Conservation (phyloP, 306 rosid species). For the Boehmeria nivea region DNA sequence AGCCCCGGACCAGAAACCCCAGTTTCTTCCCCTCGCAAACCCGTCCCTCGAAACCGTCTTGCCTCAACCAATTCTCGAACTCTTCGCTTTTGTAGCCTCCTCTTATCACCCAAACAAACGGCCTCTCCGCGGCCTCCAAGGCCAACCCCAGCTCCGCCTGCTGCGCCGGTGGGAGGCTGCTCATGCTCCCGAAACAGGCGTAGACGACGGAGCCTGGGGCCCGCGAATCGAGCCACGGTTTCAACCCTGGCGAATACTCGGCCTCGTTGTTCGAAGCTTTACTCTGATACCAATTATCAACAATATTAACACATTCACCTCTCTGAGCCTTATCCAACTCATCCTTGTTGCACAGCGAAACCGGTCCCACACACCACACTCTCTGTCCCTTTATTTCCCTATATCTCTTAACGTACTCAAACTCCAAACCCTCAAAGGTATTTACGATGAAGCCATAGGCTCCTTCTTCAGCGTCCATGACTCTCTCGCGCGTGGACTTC, state of each 20-base stretch:
- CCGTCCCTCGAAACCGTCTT: constrained; percentile 38
- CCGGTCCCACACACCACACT: constrained; percentile 52
- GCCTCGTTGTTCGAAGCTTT: constrained; percentile 11
- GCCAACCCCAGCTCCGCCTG: constrained; percentile 33
- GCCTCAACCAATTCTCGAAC: constrained; percentile 14
- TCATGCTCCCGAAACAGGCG: constrained; percentile 29
- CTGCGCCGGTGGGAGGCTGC: constrained; percentile 7
- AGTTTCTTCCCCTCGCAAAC: constrained; percentile 2
- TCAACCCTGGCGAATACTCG: constrained; percentile 8
- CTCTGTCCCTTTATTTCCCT: constrained; percentile 26
- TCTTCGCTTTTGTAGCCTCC: constrained; percentile 8
- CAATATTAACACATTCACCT: background rate
- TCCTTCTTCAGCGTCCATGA: constrained; percentile 12
- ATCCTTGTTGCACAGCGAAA: constrained; percentile 9
- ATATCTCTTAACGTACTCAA: constrained; percentile 31
- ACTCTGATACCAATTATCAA: no score
- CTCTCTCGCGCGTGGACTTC: background rate
- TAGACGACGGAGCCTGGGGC: constrained; percentile 16
- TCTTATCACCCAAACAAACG: constrained; percentile 17
- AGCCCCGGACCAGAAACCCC: constrained; percentile 40
- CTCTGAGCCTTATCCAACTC: constrained; percentile 9
- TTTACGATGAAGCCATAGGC: constrained; percentile 42
- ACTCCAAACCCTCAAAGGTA: constrained; percentile 45
- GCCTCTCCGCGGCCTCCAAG: constrained; percentile 19
- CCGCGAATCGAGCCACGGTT: constrained; percentile 27